Conservation (phyloP, 2,329 filamentous ascomycete species). For the Mycosphaerella arachidis region DNA sequence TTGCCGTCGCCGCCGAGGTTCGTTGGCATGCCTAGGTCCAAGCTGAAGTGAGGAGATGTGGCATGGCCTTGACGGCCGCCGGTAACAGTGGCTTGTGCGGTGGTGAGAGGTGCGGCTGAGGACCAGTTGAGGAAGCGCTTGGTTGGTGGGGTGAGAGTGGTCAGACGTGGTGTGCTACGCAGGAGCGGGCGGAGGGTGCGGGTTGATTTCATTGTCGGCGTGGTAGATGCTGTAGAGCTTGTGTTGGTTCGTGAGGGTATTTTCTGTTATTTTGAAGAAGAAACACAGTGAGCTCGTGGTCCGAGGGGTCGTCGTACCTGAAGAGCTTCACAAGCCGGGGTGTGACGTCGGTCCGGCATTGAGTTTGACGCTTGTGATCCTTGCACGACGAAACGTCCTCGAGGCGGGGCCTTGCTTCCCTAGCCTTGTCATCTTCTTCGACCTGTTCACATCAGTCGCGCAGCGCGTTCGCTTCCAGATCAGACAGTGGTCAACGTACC, state of each 20-base stretch:
- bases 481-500: not conserved
- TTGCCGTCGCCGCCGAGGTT: conserved; percentile 16
- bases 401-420: not conserved
- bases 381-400: not conserved
- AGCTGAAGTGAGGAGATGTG: conserved; percentile 10
- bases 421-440: not conserved
- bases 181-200: conserved; percentile 12
- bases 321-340: not conserved
- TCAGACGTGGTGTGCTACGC: conserved; percentile 10
- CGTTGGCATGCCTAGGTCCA: conserved; percentile 18
- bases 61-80: conserved; percentile 18
- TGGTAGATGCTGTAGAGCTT: not conserved
- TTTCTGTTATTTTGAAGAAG: not conserved
- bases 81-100: conserved; percentile 14
- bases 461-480: not conserved
- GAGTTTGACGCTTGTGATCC: not conserved
- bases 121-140: conserved; percentile 19
- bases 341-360: conserved; percentile 3
- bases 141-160: not conserved
- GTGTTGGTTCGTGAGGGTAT: not conserved
- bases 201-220: not conserved
- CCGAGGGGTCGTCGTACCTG: not conserved
- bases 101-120: conserved; percentile 12
- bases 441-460: not conserved
- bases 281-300: not conserved